Evolutionary conservation across 208 protist species (phyloP), one percentile per base, ranked within the genome.

Genomic region (Trypanosoma melophagium): DNA sequence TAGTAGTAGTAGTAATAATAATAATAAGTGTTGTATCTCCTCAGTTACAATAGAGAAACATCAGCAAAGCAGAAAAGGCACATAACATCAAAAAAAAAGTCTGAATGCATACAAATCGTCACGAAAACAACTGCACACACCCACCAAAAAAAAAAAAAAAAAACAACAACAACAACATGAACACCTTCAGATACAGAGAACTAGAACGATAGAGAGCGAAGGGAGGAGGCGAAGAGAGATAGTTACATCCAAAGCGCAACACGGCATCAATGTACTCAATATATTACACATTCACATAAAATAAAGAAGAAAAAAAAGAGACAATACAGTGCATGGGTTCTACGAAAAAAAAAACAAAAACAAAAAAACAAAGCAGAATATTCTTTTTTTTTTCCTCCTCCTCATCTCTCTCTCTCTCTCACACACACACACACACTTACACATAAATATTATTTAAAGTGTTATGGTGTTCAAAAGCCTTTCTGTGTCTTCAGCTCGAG

Each of bases 401-500:
- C 28, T 9, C 49, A 22, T 24, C 7, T 21, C 17, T 35, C 28
- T 35, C 28, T 35, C 5, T 35, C 28, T 35, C 28, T 35, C 28
- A 7, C 16, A 49, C 14, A 55, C 47, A 65, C 25, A 12, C 21
- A 49, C 7, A 61, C 10, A 49, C 1, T 31, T 13, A 28, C 10
- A 59, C 31, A 59, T 42, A 59, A 42, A 41, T 42, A 42, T 59
- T 59, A 42, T 59, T 4, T 59, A 55, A 3, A 31, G 42, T 19
- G 42, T 22, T n/a, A n/a, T n/a, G n/a, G 49, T 25, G 38, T 17
- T 57, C 84, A 92, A 65, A 95, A 95, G 3, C 90, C 90, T 64
- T 95, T 95, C 22, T 78, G 84, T 3, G 81, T 85, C 66, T 93
- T 95, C 44, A 92, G 58, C 42, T 75, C 90, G 21, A 95, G 71